phyloP scores from a whole-genome alignment of 2,329 filamentous ascomycete genomes.

The Phialocephala subalpina region DNA sequence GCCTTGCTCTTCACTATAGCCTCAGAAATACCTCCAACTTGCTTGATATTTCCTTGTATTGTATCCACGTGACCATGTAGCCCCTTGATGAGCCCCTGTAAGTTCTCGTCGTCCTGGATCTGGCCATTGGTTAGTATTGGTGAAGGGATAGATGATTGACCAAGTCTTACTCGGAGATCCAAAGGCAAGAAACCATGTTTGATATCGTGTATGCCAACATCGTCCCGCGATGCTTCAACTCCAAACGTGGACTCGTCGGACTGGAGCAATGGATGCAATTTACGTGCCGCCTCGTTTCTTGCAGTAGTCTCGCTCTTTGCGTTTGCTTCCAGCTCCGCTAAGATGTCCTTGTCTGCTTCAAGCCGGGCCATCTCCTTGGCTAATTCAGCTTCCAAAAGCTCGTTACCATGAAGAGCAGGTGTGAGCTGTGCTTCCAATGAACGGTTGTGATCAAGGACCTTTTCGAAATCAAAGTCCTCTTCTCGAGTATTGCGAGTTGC shows the following conservation, averaged over 20 bases:
- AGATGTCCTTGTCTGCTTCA: conserved; percentile 60
- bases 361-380: conserved; percentile 63
- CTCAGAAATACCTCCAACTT: conserved; percentile 41
- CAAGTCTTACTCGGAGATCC: conserved; percentile 34
- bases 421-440: conserved; percentile 66
- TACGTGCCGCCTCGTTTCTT: conserved; percentile 53
- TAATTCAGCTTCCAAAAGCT: conserved; percentile 66
- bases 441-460: conserved; percentile 65
- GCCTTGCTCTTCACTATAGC: conserved; percentile 43
- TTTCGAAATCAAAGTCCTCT: conserved; percentile 72
- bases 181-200: conserved; percentile 9
- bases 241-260: conserved; percentile 18
- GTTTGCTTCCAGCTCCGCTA: conserved; percentile 62
- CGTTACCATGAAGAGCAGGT: conserved; percentile 68
- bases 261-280: conserved; percentile 43
- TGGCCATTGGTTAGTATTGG: conserved; percentile 19
- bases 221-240: conserved; percentile 28
- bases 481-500: conserved; percentile 57
- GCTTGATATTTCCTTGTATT: conserved; percentile 43
- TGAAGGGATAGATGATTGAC: background rate
- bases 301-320: conserved; percentile 61
- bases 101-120: conserved; percentile 38
- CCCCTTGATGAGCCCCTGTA: conserved; percentile 37
- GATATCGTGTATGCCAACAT: conserved; percentile 28
- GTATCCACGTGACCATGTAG: conserved; percentile 44